A percentile compares a stretch with the other conserved stretches of the same genome.
phyloP scores from a whole-genome alignment of 306 rosid genomes.

The Medicago arabica region DNA sequence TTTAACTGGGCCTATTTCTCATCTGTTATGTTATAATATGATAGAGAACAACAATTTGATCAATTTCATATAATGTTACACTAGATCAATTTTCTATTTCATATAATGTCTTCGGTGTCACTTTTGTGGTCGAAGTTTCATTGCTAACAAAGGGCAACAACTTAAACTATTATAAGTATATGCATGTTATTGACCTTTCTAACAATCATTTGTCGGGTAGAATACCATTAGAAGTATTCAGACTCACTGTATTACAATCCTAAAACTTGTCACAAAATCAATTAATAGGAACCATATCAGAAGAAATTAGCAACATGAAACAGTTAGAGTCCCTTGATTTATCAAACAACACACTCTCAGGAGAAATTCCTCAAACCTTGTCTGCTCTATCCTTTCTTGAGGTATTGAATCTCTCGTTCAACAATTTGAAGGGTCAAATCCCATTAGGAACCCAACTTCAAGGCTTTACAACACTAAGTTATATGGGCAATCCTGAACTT shows the following conservation, averaged over 20 bases:
- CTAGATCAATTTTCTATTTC: no score
- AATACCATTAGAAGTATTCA: constrained; percentile 7
- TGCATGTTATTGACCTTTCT: constrained; percentile 18
- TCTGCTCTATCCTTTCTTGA: no score
- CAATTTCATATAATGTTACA: neutral
- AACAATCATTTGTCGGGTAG: neutral
- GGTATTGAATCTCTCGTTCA: no score
- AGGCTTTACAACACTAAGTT: no score
- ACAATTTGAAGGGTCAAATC: no score
- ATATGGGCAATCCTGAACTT: no score
- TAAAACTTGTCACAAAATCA: constrained; percentile 40
- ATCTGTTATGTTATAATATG: neutral
- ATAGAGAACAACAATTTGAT: neutral
- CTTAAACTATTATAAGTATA: fast-evolving
- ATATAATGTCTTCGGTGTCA: no score
- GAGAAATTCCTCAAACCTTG: no score
- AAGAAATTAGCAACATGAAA: no score
- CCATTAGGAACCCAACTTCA: no score
- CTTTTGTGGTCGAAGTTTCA: fast-evolving
- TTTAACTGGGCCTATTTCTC: neutral
- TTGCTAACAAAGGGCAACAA: neutral
- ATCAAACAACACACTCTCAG: no score
- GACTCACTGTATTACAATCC: neutral
- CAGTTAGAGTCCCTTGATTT: no score
- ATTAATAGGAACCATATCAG: neutral